These are phyloP conservation scores for Murraya paniculata DNA, from an alignment of 345 rosid species.

Conservation along the genomic window DNA sequence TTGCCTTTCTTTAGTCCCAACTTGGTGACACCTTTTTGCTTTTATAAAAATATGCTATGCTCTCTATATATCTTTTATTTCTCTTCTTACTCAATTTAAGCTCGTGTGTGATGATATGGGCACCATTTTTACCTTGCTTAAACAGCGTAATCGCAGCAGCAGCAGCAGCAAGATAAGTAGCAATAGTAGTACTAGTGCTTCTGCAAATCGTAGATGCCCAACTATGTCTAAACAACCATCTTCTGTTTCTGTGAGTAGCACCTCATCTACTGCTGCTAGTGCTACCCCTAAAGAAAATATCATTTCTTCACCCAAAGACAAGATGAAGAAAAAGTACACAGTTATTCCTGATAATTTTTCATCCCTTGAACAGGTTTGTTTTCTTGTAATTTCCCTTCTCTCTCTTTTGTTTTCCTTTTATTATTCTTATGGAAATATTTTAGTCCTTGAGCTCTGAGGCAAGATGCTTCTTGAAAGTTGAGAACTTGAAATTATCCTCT, in stretches of 20 bases:
- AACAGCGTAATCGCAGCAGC: neutral
- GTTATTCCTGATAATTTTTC: slow-evolving; percentile 39
- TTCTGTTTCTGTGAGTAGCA: neutral
- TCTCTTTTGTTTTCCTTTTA: too few relatives aligned
- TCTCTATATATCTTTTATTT: neutral
- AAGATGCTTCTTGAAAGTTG: neutral
- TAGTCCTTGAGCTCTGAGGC: neutral
- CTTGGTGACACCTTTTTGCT: neutral
- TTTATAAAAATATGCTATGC: neutral
- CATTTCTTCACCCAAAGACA: neutral
- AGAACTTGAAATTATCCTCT: neutral
- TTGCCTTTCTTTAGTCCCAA: neutral
- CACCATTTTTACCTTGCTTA: neutral
- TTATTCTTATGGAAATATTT: neutral
- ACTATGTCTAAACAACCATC: slow-evolving; percentile 2
- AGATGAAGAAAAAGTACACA: slow-evolving; percentile 27
- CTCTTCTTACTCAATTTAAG: neutral
- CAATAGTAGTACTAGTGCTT: neutral
- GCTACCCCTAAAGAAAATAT: neutral
- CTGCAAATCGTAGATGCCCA: neutral
- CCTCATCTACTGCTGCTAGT: neutral
- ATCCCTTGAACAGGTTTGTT: slow-evolving; percentile 37
- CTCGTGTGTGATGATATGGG: slow-evolving; percentile 1
- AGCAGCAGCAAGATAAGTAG: neutral
- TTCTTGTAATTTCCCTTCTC: neutral